Evolutionary conservation across 441 rosid genomes (phyloP).

Genomic region (Aleurites moluccanus): DNA sequence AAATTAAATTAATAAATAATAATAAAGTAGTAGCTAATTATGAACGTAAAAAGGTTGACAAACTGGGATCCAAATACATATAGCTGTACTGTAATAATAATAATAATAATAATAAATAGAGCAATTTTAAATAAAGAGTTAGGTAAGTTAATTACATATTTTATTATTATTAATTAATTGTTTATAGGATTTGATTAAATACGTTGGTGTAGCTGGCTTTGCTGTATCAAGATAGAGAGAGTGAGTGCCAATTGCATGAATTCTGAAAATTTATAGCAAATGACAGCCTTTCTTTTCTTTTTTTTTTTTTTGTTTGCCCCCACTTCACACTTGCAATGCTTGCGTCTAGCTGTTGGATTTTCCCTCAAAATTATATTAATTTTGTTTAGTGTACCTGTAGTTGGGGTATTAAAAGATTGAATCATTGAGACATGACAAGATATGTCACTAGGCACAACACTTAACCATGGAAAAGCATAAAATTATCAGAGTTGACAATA

Average conservation of each 20-base stretch:
- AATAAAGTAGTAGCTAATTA: too few species aligned
- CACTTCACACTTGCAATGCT: background rate
- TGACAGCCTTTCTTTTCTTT: background rate
- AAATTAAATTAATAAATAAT: too few species aligned
- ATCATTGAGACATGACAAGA: background rate
- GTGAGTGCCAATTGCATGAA: too few species aligned
- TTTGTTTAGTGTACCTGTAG: too few species aligned
- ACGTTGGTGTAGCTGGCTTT: constrained; percentile 30
- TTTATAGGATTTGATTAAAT: background rate
- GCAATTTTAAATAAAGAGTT: background rate
- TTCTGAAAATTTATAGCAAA: too few species aligned
- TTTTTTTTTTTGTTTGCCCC: background rate
- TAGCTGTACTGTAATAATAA: background rate
- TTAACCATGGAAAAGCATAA: too few species aligned
- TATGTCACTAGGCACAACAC: too few species aligned
- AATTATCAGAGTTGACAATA: too few species aligned
- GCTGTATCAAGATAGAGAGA: constrained; percentile 6
- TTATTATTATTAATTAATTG: too few species aligned
- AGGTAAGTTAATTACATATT: constrained; percentile 5
- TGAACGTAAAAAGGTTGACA: background rate
- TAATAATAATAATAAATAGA: background rate
- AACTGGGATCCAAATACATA: background rate
- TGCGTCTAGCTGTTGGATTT: constrained; percentile 11
- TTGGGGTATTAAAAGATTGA: background rate
- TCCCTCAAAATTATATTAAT: background rate